These are phyloP conservation scores for Excoecaria agallocha DNA, from an alignment of 345 rosid species.

Conservation along the genomic window DNA sequence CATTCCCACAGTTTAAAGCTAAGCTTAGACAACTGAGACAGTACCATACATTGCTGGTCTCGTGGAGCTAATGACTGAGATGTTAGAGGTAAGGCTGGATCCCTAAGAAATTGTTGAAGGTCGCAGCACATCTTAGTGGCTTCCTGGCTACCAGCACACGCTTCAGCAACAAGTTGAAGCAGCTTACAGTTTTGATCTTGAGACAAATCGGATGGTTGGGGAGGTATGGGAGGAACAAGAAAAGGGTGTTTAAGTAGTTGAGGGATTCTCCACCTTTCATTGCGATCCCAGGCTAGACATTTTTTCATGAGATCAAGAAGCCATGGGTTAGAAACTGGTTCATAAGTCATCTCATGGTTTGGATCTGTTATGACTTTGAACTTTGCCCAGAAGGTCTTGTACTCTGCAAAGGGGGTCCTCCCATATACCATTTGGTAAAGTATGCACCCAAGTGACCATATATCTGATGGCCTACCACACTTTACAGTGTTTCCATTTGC, in stretches of 20 bases:
- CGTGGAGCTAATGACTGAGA: slow-evolving; percentile 32
- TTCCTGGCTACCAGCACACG: slow-evolving; percentile 41
- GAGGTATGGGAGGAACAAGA: slow-evolving; percentile 70
- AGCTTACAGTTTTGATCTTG: slow-evolving; percentile 43
- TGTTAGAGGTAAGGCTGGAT: slow-evolving; percentile 37
- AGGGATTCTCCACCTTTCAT: slow-evolving; percentile 92
- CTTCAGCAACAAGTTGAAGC: slow-evolving; percentile 51
- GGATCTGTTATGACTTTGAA: slow-evolving; percentile 97
- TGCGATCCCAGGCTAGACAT: slow-evolving; percentile 93
- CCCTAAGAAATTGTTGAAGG: slow-evolving; percentile 45
- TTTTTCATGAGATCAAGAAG: slow-evolving; percentile 93
- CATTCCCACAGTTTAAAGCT: slow-evolving; percentile 56
- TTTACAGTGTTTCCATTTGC: slow-evolving; percentile 86
- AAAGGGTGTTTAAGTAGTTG: slow-evolving; percentile 91
- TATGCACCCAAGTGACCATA: slow-evolving; percentile 99
- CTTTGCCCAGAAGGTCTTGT: slow-evolving; percentile 95
- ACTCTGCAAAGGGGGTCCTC: slow-evolving; percentile 90
- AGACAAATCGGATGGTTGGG: slow-evolving; percentile 30
- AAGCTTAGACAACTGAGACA: slow-evolving; percentile 54
- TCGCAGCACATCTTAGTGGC: slow-evolving; percentile 43
- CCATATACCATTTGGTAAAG: slow-evolving; percentile 98
- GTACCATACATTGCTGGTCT: slow-evolving; percentile 43
- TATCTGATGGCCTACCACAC: slow-evolving; percentile 96
- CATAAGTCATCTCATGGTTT: slow-evolving; percentile 68
- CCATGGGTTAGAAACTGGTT: slow-evolving; percentile 74